Conservation (phyloP, 495 filamentous ascomycete species). For the Neurospora sp. region DNA sequence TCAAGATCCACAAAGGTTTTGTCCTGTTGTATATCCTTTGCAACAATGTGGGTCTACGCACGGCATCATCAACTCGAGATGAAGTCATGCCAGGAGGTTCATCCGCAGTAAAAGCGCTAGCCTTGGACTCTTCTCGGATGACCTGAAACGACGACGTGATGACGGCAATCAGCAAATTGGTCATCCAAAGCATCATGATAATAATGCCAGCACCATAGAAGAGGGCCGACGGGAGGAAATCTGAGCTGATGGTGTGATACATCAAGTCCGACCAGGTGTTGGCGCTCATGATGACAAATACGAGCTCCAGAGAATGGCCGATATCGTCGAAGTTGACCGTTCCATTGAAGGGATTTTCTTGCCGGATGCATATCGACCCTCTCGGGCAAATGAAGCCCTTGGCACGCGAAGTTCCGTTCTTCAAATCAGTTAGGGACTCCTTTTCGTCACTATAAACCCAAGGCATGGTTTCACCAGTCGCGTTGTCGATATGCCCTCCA, state of each 20-base stretch:
- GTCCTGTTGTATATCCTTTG: conserved; percentile 65
- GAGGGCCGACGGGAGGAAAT: conserved; percentile 75
- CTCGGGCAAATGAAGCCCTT: conserved; percentile 91
- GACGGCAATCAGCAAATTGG: conserved; percentile 92
- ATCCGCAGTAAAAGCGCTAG: conserved; percentile 81
- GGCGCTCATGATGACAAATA: conserved; percentile 98
- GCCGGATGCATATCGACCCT: conserved; percentile 73
- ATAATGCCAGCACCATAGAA: conserved; percentile 83
- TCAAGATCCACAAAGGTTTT: conserved; percentile 64
- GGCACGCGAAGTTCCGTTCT: conserved; percentile 32
- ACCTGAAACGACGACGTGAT: conserved; percentile 99
- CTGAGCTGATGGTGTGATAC: conserved; percentile 83
- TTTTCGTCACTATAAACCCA: conserved; percentile 45
- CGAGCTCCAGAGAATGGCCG: conserved; percentile 76
- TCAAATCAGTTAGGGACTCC: neutral
- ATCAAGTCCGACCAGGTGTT: conserved; percentile 94
- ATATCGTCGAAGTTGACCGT: conserved; percentile 97
- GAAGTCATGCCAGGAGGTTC: conserved; percentile 28
- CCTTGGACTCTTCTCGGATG: conserved; percentile 90
- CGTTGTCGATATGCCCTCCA: conserved; percentile 63
- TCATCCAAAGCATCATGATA: conserved; percentile 92
- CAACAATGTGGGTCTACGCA: conserved; percentile 41
- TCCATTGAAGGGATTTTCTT: conserved; percentile 67
- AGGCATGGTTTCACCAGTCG: conserved; percentile 45
- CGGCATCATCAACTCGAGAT: neutral